phyloP scores from a whole-genome alignment of 768 basidiomycete species.

The Zangia roseola region DNA sequence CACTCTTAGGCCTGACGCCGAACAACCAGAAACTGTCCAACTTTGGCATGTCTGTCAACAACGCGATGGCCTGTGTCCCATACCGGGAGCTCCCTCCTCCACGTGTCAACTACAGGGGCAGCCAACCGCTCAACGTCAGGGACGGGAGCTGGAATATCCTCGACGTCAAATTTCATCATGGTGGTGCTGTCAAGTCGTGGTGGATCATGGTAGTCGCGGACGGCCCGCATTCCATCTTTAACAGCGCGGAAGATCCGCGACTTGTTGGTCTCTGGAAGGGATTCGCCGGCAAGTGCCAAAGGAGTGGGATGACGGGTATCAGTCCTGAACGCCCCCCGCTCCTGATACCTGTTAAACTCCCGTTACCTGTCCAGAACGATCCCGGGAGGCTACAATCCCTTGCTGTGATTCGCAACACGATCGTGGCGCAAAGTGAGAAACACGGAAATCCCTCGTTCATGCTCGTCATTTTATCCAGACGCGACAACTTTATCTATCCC shows the following conservation, averaged over 20 bases:
- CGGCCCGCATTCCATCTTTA: slow-evolving; percentile 35
- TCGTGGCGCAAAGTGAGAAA: slow-evolving; percentile 34
- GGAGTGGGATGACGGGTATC: slow-evolving; percentile 68
- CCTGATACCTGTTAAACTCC: slow-evolving; percentile 29
- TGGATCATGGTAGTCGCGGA: slow-evolving; percentile 68
- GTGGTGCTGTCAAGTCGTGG: slow-evolving; percentile 55
- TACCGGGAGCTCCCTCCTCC: slow-evolving; percentile 65
- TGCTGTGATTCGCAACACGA: slow-evolving; percentile 37
- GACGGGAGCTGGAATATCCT: slow-evolving; percentile 80
- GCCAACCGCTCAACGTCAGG: slow-evolving; percentile 39
- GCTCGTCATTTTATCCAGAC: slow-evolving; percentile 63
- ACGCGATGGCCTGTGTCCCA: slow-evolving; percentile 62
- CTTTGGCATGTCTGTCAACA: slow-evolving; percentile 58
- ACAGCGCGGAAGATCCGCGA: slow-evolving; percentile 30
- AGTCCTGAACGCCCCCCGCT: slow-evolving; percentile 36
- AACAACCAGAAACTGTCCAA: slow-evolving; percentile 40
- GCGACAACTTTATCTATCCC: slow-evolving; percentile 77
- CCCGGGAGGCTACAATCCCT: slow-evolving; percentile 40
- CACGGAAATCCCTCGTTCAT: slow-evolving; percentile 56
- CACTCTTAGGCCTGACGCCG: slow-evolving; percentile 49
- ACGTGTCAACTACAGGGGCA: slow-evolving; percentile 50
- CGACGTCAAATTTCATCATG: slow-evolving; percentile 63
- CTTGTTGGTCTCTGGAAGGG: slow-evolving; percentile 46
- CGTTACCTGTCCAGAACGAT: slow-evolving; percentile 20
- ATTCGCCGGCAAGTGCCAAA: slow-evolving; percentile 54